Evolutionary conservation across 2,329 filamentous ascomycete species (phyloP).

Genomic region (Penicillium sp.): DNA sequence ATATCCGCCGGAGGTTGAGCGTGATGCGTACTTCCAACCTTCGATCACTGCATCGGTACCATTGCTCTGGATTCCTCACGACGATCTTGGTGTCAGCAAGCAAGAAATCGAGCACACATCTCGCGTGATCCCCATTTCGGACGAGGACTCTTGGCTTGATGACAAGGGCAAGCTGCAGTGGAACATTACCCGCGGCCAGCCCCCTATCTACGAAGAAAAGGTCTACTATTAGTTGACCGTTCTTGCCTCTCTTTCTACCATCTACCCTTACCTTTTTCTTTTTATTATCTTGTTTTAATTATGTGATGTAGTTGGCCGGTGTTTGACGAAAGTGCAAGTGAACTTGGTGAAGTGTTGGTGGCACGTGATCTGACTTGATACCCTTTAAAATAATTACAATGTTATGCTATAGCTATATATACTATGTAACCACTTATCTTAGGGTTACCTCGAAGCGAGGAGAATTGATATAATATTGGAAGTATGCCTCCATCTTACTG

Average conservation of each 20-base stretch:
- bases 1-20: slow-evolving; percentile 60
- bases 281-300: neutral
- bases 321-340: neutral
- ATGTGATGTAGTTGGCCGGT: neutral
- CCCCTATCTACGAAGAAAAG: slow-evolving; percentile 59
- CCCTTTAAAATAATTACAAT: neutral
- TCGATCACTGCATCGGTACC: slow-evolving; percentile 60
- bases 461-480: too few species aligned
- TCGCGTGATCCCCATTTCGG: slow-evolving; percentile 72
- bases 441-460: too few species aligned
- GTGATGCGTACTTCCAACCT: slow-evolving; percentile 71
- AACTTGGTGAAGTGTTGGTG: neutral
- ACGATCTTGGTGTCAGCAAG: slow-evolving; percentile 67
- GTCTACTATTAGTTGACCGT: slow-evolving; percentile 43
- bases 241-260: neutral
- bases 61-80: slow-evolving; percentile 79
- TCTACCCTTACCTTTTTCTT: neutral
- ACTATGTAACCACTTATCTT: too few species aligned
- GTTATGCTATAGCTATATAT: neutral
- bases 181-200: slow-evolving; percentile 53
- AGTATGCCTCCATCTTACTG: too few species aligned
- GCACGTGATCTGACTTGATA: slow-evolving; percentile 9
- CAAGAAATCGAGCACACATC: slow-evolving; percentile 73
- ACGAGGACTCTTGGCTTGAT: slow-evolving; percentile 68
- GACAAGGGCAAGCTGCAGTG: slow-evolving; percentile 65